Conservation (phyloP, 73 alveolate species). For the Uronychia binucleata region DNA sequence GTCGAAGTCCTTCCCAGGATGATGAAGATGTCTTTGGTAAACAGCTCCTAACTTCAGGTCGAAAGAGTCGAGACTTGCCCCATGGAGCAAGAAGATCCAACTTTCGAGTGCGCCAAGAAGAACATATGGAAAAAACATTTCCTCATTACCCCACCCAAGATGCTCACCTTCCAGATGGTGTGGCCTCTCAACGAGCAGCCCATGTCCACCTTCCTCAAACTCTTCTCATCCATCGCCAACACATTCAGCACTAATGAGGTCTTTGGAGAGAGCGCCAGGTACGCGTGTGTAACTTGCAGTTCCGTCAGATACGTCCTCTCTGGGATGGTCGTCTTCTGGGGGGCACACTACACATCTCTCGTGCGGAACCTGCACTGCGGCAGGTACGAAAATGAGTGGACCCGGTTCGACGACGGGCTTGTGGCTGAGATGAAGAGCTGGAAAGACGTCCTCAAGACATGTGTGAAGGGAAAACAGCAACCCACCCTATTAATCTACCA, state of each 20-base stretch:
- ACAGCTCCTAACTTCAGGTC: not conserved
- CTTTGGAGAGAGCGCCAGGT: not conserved
- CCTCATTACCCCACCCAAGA: not conserved
- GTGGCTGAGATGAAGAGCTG: not conserved
- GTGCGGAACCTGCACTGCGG: not conserved
- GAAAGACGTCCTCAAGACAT: not conserved
- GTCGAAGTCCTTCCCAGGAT: not conserved
- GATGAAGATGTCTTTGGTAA: not conserved
- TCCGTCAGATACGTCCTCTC: not conserved
- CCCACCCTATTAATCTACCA: not conserved
- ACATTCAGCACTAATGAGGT: not conserved
- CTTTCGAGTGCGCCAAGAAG: not conserved
- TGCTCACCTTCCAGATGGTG: not conserved
- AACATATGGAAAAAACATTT: not conserved
- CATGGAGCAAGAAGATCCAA: not conserved
- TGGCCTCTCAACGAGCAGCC: not conserved
- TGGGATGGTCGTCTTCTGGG: conserved; percentile 1
- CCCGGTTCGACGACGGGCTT: not conserved
- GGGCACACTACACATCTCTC: not conserved
- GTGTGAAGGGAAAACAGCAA: not conserved
- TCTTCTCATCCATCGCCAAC: not conserved
- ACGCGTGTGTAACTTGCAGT: not conserved
- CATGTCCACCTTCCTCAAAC: not conserved
- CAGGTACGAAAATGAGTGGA: not conserved
- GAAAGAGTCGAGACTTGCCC: not conserved